Percentiles rank a stretch among this genome's conserved stretches.
Conservation (phyloP, 2,329 filamentous ascomycete species). For the Chalaropsis ovoidea region DNA sequence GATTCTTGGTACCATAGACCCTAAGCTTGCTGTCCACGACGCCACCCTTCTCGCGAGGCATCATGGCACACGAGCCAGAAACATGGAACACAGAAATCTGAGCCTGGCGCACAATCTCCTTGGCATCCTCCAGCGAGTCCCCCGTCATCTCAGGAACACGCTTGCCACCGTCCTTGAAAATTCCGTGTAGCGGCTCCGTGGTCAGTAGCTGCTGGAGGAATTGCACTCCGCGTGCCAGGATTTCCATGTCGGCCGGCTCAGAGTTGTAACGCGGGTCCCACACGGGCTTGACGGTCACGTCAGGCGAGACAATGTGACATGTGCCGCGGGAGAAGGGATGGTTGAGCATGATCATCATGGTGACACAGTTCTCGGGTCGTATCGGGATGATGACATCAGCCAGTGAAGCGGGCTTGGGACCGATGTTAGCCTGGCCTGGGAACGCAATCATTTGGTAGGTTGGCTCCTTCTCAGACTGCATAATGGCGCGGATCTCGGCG, state of each 20-base stretch:
- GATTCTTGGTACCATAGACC: conserved; percentile 38
- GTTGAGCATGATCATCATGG: conserved; percentile 46
- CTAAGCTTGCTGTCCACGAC: conserved; percentile 37
- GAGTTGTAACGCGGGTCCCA: conserved; percentile 49
- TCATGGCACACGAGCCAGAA: conserved; percentile 43
- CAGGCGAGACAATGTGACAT: conserved; percentile 44
- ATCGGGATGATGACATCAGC: conserved; percentile 30
- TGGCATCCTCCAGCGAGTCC: conserved; percentile 32
- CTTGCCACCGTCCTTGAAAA: conserved; percentile 34
- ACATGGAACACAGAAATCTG: conserved; percentile 39
- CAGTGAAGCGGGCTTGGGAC: conserved; percentile 27
- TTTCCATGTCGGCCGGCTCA: conserved; percentile 47
- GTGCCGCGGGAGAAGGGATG: conserved; percentile 52
- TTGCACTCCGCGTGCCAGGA: conserved; percentile 37
- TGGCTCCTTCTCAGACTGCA: conserved; percentile 30
- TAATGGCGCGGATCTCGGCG: conserved; percentile 29
- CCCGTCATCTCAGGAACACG: conserved; percentile 30
- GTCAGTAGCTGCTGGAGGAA: conserved; percentile 35
- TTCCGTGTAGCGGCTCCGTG: conserved; percentile 35
- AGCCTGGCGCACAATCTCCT: conserved; percentile 32
- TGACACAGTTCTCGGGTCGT: conserved; percentile 38
- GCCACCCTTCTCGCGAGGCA: conserved; percentile 37
- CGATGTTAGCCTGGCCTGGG: conserved; percentile 31
- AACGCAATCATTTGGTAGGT: conserved; percentile 33
- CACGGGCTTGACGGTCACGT: conserved; percentile 36